phyloP scores from a whole-genome alignment of 1,139 yeast genomes.

The Debaryomyces robertsiae region DNA sequence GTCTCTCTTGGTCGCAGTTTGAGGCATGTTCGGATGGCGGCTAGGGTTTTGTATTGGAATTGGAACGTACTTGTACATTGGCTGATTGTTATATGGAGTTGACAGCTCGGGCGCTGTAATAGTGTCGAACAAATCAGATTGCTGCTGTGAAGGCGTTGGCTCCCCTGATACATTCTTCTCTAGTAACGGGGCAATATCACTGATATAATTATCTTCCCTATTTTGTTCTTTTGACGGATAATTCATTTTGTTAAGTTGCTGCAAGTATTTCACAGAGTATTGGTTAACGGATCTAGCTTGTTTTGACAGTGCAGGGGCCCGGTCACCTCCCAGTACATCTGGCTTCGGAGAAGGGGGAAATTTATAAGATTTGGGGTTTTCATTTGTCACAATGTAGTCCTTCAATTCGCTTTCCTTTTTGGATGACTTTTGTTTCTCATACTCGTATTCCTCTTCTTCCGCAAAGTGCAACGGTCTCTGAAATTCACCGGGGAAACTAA shows the following conservation, averaged over 20 bases:
- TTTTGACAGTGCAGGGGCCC: slow-evolving; percentile 13
- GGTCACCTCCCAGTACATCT: slow-evolving; percentile 13
- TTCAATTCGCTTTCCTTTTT: slow-evolving; percentile 17
- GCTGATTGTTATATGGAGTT: slow-evolving; percentile 14
- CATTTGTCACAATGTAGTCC: slow-evolving; percentile 45
- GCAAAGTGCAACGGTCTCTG: slow-evolving; percentile 26
- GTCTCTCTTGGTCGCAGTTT: not conserved
- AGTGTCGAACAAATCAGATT: slow-evolving; percentile 5
- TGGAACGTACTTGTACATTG: slow-evolving; percentile 38
- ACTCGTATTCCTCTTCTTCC: slow-evolving; percentile 36
- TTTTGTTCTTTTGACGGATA: slow-evolving; percentile 13
- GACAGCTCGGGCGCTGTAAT: slow-evolving; percentile 10
- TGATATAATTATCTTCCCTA: slow-evolving; percentile 32
- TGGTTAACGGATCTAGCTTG: slow-evolving; percentile 20
- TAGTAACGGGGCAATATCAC: slow-evolving; percentile 45
- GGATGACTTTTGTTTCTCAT: slow-evolving; percentile 15
- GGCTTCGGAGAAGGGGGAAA: slow-evolving; percentile 49
- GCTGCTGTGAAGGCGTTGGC: not conserved
- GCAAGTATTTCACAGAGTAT: slow-evolving; percentile 48
- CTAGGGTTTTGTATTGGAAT: slow-evolving; percentile 45
- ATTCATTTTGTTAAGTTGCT: slow-evolving; percentile 32
- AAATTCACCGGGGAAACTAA: slow-evolving; percentile 20
- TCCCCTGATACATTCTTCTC: slow-evolving; percentile 9
- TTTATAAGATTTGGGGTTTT: slow-evolving; percentile 46
- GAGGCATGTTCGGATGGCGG: slow-evolving; percentile 15